Evolutionary conservation across 345 rosid genomes (phyloP), one percentile per base, ranked within the genome.

Genomic region (Populus euphratica): DNA sequence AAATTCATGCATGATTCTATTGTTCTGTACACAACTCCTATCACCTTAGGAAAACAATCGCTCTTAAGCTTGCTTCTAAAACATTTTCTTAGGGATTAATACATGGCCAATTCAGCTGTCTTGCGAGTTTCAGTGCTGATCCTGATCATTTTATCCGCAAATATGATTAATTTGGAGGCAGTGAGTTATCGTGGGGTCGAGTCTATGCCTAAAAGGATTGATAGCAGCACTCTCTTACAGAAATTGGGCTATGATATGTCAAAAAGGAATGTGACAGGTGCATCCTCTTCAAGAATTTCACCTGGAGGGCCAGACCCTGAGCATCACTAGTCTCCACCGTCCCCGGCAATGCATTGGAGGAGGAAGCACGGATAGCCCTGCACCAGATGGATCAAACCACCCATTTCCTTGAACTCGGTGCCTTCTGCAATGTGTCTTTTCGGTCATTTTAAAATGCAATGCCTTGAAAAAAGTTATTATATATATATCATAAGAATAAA

Each of bases 261-360:
- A 0, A 71, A 75, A 69, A 52, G 23, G 59, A 52, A 52, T 52
- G 59, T 52, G 11, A 52, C 21, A 2, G 77, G 66, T 6, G 8
- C 56, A 2, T 7, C 38, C 8, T 21, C 74, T 16, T n/a, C 74
- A 3, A 84, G 89, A 68, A 1, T 75, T 35, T 35, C 81, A 25
- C 87, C 89, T 0, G 86, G 79, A 81, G 88, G 92, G 11, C 89
- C 90, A 18, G 78, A 81, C 70, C 79, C 78, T 75, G 73, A 79
- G 33, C 89, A 83, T 72, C 81, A 83, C 76, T 61, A 23, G 21
- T 23, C 3, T 13, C 21, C 17, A 38, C 54, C 85, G 54, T 49
- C 33, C 2, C 0, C 64, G 10, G 69, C 82, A 69, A 52, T 70
- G 73, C 74, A 76, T 21, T 72, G 73, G 66, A 67, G 36, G 2